A percentile compares a stretch with the other conserved stretches of the same genome.
Conservation (phyloP, 805 yeast genomes). For the Lachancea lanzarotensis region DNA sequence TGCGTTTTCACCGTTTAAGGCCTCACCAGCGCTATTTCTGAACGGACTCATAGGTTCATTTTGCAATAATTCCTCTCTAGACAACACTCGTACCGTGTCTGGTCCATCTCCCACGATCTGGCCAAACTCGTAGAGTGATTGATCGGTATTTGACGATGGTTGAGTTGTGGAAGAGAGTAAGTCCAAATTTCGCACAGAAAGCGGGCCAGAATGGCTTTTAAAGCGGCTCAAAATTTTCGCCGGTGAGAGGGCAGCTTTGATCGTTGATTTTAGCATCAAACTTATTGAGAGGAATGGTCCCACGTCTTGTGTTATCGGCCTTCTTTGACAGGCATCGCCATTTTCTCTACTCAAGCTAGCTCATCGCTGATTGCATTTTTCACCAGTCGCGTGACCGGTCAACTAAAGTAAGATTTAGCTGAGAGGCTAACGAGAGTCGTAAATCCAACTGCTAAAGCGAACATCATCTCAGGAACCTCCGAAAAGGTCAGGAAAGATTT, state of each 20-base stretch:
- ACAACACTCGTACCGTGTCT: conserved; percentile 24
- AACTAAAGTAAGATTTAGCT: neutral
- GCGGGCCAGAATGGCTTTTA: neutral
- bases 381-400: neutral
- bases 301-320: neutral
- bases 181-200: conserved; percentile 6
- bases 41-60: conserved; percentile 9
- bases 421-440: neutral
- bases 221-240: neutral
- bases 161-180: neutral
- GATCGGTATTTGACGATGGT: neutral
- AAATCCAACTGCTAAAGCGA: neutral
- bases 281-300: neutral
- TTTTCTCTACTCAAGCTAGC: neutral
- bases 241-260: neutral
- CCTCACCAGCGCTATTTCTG: conserved; percentile 10
- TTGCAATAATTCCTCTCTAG: conserved; percentile 32
- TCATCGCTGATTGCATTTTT: neutral
- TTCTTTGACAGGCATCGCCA: neutral
- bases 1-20: conserved; percentile 16
- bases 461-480: neutral
- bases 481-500: neutral
- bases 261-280: neutral
- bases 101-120: conserved; percentile 10
- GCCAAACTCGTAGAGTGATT: conserved; percentile 9